Percentiles rank a stretch among this genome's conserved stretches.
phyloP scores from a whole-genome alignment of 305 asterid species.

The Fraxinus dipetala region DNA sequence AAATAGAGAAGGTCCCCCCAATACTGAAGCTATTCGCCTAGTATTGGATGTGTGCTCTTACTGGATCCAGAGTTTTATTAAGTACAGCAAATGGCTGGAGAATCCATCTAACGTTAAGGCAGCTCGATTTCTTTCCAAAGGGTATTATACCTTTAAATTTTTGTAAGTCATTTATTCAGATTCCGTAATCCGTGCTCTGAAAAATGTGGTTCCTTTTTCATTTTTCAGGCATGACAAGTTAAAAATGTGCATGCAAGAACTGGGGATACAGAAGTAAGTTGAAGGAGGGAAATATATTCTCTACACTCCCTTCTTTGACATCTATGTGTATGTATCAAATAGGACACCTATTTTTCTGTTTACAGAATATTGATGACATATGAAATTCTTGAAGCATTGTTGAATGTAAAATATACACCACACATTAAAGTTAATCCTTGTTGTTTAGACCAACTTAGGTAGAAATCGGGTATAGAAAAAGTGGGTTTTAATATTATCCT shows the following conservation, averaged over 20 bases:
- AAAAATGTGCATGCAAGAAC: slow-evolving; percentile 66
- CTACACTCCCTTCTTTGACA: slow-evolving; percentile 15
- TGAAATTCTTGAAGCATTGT: background rate
- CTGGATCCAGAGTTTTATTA: slow-evolving; percentile 94
- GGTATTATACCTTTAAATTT: slow-evolving; percentile 51
- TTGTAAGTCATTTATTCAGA: slow-evolving; percentile 22
- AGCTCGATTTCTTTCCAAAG: slow-evolving; percentile 83
- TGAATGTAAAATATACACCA: background rate
- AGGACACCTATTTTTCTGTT: slow-evolving; percentile 18
- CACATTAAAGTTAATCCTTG: background rate
- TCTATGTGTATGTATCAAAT: slow-evolving; percentile 1
- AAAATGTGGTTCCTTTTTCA: slow-evolving; percentile 24
- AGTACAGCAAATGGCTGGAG: slow-evolving; percentile 92
- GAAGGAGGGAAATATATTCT: slow-evolving; percentile 21
- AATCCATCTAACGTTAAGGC: slow-evolving; percentile 83
- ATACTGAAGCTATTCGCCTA: slow-evolving; percentile 70
- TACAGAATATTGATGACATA: background rate
- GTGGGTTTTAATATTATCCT: background rate
- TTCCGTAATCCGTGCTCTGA: slow-evolving; percentile 17
- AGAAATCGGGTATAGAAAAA: slow-evolving; percentile 9
- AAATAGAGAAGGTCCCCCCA: slow-evolving; percentile 56
- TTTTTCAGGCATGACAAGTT: slow-evolving; percentile 74
- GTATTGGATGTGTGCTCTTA: slow-evolving; percentile 80
- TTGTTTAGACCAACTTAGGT: background rate
- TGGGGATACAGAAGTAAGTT: slow-evolving; percentile 75